phyloP scores from a whole-genome alignment of 148 eudicot genomes.

The Chenopodium album region DNA sequence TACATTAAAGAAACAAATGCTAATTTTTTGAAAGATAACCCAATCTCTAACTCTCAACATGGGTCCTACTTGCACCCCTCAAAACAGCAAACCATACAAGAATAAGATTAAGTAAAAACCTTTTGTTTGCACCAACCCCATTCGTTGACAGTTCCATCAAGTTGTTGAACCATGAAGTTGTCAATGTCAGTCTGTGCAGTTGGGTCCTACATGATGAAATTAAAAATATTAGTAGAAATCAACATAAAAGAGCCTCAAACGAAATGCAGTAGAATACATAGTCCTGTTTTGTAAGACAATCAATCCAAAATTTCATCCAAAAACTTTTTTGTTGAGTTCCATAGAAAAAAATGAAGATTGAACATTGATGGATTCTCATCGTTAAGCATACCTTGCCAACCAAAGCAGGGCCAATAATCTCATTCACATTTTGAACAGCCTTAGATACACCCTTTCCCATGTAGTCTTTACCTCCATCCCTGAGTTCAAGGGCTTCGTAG shows the following conservation, averaged over 20 bases:
- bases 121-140: constrained; percentile 99
- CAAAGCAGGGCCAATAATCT: constrained; percentile 83
- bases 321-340: not conserved
- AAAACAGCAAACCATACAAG: constrained; percentile 6
- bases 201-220: constrained; percentile 62
- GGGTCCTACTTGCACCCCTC: not conserved
- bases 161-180: constrained; percentile 95
- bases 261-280: not conserved
- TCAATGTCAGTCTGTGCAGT: constrained; percentile 73
- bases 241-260: not conserved
- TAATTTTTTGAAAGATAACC: no score
- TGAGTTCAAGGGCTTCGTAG: constrained; percentile 90
- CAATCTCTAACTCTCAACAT: not conserved
- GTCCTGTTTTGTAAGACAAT: no score
- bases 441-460: constrained; percentile 94
- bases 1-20: not conserved
- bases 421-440: constrained; percentile 92
- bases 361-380: not conserved
- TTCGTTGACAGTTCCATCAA: constrained; percentile 92
- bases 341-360: not conserved
- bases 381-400: constrained; percentile 72
- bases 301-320: not conserved
- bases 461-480: constrained; percentile 95
- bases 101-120: constrained; percentile 39
- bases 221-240: not conserved